Evolutionary conservation across 345 rosid genomes (phyloP).

Genomic region (Arabidopsis suecica): DNA sequence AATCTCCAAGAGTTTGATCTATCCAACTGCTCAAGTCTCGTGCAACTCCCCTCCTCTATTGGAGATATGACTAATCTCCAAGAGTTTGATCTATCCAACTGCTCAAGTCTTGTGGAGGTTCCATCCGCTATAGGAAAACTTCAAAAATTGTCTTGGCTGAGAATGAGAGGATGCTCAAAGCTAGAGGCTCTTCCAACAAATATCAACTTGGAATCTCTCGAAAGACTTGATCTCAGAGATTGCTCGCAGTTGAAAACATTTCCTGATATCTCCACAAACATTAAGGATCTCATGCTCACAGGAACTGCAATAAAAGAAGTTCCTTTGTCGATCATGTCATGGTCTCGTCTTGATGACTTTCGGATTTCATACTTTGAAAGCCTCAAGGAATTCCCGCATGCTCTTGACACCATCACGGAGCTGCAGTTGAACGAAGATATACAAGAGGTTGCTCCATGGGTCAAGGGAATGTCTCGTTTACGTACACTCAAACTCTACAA

Average conservation of each 20-base stretch:
- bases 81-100: neutral
- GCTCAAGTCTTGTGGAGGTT: neutral
- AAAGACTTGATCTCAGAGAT: neutral
- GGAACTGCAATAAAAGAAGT: constrained; percentile 18
- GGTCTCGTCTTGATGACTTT: neutral
- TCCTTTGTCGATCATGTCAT: neutral
- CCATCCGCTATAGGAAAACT: neutral
- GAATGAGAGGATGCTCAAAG: neutral
- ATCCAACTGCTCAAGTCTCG: neutral
- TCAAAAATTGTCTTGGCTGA: neutral
- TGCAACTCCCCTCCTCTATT: neutral
- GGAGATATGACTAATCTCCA: neutral
- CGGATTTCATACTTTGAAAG: neutral
- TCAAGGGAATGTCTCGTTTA: neutral
- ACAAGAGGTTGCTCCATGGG: neutral
- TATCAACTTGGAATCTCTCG: neutral
- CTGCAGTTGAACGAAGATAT: neutral
- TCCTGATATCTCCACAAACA: constrained; percentile 4
- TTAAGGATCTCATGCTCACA: accelerated
- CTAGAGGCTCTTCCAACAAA: neutral
- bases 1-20: too few relatives aligned
- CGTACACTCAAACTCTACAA: neutral
- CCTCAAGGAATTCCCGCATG: neutral
- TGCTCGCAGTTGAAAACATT: neutral
- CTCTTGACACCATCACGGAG: neutral